Conservation (phyloP, 805 yeast species). For the Lipomyces spencermartinsiae region DNA sequence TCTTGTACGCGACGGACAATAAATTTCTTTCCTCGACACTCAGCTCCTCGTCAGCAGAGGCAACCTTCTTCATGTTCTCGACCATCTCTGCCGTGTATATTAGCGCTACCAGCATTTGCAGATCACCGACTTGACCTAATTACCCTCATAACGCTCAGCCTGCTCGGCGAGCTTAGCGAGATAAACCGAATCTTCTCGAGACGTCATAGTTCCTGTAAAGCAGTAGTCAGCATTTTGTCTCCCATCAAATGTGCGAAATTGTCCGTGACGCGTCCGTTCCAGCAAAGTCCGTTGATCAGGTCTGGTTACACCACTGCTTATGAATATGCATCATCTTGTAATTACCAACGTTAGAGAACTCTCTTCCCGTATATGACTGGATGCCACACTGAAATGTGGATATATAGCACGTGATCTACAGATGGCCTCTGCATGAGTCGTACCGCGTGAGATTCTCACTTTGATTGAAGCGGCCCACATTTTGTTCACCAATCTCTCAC, state of each 20-base stretch:
- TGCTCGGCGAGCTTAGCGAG: slow-evolving; percentile 98
- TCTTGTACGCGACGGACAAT: slow-evolving; percentile 96
- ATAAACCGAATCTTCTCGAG: slow-evolving; percentile 84
- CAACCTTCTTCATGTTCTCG: slow-evolving; percentile 97
- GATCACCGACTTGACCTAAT: slow-evolving; percentile 49
- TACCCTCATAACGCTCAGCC: slow-evolving; percentile 99
- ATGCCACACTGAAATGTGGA: not conserved
- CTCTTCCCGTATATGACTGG: not conserved
- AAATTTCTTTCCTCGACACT: slow-evolving; percentile 98
- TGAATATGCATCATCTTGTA: not conserved
- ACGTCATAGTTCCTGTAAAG: slow-evolving; percentile 17
- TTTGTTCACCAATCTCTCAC: not conserved
- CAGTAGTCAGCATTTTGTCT: slow-evolving; percentile 2
- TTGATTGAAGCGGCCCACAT: not conserved
- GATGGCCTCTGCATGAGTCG: not conserved
- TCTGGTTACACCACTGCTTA: not conserved
- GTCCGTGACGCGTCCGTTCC: not conserved
- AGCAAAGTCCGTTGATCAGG: not conserved
- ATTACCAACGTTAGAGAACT: not conserved
- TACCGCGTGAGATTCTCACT: not conserved
- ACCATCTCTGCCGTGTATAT: slow-evolving; percentile 51
- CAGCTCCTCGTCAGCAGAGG: slow-evolving; percentile 92
- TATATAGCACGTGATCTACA: not conserved
- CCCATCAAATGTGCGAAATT: not conserved
- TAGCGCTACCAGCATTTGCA: not conserved